Conservation (phyloP, 148 eudicot genomes). For the Diospyros kaki region DNA sequence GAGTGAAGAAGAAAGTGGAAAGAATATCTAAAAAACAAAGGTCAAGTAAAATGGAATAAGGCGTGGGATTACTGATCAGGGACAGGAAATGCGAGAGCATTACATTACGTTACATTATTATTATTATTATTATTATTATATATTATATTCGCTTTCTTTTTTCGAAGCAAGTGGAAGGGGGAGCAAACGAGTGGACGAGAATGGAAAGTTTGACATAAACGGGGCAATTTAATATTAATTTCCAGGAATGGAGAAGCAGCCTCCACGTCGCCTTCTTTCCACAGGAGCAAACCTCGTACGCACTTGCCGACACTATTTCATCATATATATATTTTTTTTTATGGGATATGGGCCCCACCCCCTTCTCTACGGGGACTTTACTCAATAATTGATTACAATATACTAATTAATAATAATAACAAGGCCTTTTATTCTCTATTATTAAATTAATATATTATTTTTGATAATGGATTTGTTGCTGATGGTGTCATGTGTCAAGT, state of each 20-base stretch:
- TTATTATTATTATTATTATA: background rate
- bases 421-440: too few species aligned
- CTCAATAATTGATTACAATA: background rate
- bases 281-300: slow-evolving; percentile 17
- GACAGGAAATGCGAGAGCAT: too few species aligned
- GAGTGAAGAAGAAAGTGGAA: too few species aligned
- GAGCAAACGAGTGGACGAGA: background rate
- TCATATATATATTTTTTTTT: background rate
- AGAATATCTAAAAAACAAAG: too few species aligned
- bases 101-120: too few species aligned
- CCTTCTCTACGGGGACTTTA: background rate
- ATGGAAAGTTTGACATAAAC: slow-evolving; percentile 5
- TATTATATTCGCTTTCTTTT: background rate
- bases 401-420: background rate
- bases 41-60: too few species aligned
- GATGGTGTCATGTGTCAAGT: too few species aligned
- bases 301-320: slow-evolving; percentile 14
- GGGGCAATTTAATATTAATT: background rate
- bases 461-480: too few species aligned
- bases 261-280: slow-evolving; percentile 7
- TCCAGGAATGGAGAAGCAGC: slow-evolving; percentile 9
- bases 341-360: too few species aligned
- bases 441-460: too few species aligned
- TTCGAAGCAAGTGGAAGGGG: background rate
- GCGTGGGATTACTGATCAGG: too few species aligned